These are phyloP conservation scores for Nelumbo lutea DNA, from an alignment of 164 flowering plant genomes.

Conservation along the genomic window DNA sequence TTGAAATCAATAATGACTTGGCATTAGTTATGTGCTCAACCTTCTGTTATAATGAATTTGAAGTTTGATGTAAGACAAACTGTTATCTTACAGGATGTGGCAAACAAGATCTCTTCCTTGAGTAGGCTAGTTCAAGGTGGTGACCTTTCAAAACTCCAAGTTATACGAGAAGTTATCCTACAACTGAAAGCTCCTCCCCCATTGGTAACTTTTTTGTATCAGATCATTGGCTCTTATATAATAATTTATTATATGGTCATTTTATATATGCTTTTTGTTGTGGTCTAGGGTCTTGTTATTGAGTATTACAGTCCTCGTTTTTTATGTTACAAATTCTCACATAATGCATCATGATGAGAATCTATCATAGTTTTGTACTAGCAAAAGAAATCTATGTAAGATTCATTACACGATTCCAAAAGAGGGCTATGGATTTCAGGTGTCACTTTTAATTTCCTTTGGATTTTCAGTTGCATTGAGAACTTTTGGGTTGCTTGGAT, in stretches of 20 bases:
- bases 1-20: not conserved
- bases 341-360: no score
- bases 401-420: no score
- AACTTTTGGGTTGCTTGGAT: no score
- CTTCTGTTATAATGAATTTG: not conserved
- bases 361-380: no score
- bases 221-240: not conserved
- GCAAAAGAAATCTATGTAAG: no score
- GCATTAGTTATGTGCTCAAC: not conserved
- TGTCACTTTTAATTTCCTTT: no score
- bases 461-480: no score
- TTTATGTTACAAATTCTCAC: no score
- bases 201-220: slow-evolving; percentile 22
- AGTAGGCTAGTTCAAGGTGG: slow-evolving; percentile 22
- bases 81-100: slow-evolving; percentile 20
- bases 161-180: slow-evolving; percentile 28
- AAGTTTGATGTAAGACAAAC: not conserved
- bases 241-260: not conserved
- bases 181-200: slow-evolving; percentile 32
- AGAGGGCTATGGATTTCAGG: no score
- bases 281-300: not conserved
- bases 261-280: not conserved
- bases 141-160: slow-evolving; percentile 35
- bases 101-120: slow-evolving; percentile 17
- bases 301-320: no score